Base-by-base conservation (phyloP, 2,329 filamentous ascomycete genomes). In the Akanthomyces uredinophilus region DNA sequence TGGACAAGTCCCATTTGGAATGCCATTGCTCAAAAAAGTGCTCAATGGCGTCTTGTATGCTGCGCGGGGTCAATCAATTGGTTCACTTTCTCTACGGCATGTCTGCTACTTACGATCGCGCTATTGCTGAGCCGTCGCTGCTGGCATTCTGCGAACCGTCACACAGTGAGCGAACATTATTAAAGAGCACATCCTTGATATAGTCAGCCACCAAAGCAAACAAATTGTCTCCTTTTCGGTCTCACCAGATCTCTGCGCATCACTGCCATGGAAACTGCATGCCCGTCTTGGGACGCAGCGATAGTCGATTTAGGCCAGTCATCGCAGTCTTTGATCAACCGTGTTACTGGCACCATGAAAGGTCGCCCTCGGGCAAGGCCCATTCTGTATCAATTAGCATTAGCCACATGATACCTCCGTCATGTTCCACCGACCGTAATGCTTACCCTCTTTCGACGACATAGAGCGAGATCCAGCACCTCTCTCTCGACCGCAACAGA, bases 381-480 rank as follows among this genome's bases (percentile, higher is more conserved):
- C 69, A 90, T 87, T 37, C 83, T 74, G 32, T 22, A 5, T 10
- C 2, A 20, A 10, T 35, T 5, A 11, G 10, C 13, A 24, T 63
- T 44, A 63, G 61, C 47, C 32, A 22, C 32, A 22, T 14, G 7
- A 18, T 14, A 27, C 13, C n/a, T n/a, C n/a, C 20, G 5, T 6
- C 22, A 10, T 32, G 14, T 16, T 13, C 20, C 5, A 2, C 7
- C n/a, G 2, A 2, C 24, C 81, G 59, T 46, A 37, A 27, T 13
- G 66, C 73, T 67, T 70, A 85, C 78, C 88, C 88, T 73, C 88
- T 78, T 69, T 91, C 88, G 1, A 91, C 79, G 0, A 90, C 88
- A 69, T 90, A 91, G 1, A 91, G 73, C 0, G 88, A 84, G 61
- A 91, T 80, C 87, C 88, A 91, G 8, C 85, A 84, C 64, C 88